Base-by-base conservation (phyloP, 768 basidiomycete genomes). In the Hypholoma sublateritium region DNA sequence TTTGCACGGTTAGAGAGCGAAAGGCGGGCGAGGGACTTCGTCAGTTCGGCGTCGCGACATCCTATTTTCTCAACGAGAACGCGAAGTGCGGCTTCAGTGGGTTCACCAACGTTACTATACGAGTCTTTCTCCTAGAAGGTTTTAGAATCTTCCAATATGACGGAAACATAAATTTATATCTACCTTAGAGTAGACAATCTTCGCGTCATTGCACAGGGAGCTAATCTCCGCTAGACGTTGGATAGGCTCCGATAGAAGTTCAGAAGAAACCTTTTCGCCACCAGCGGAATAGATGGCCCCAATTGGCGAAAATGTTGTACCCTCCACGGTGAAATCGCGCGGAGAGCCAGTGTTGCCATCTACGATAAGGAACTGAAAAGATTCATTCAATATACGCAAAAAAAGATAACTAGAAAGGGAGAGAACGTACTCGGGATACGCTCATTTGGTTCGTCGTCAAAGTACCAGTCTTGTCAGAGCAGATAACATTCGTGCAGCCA, bases 391-490 rank as follows among this genome's bases (percentile, higher is more conserved):
- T n/a, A 50, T 5, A 21, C 13, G 37, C 37, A 42, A 32, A 5
- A 50, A 45, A 60, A 9, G n/a, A n/a, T n/a, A n/a, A 44, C 25
- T 17, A 17, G 58, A 24, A 47, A 25, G 13, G 8, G 19, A 24
- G 52, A 36, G 22, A 34, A 12, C 78, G 54, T 70, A 91, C 88
- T 72, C 78, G 84, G 32, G 92, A 89, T 21, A 98, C 92, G 65
- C 93, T 91, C 96, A 98, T 98, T 70, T 98, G 96, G 72, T 93
- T 97, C 13, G 94, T 97, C 9, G 95, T 97, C 66, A 97, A 68
- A 34, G 94, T 95, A 48, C 95, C 95, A 22, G 96, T 99, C 80
- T 99, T 99, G 76, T 99, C 96, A 3, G 94, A 95, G 72, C 96
- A 99, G 63, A 99, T 98, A 48, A 99, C 94, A 69, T 97, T 98